Base-by-base conservation (phyloP, 805 yeast species). In the Ogataea parapolymorpha region DNA sequence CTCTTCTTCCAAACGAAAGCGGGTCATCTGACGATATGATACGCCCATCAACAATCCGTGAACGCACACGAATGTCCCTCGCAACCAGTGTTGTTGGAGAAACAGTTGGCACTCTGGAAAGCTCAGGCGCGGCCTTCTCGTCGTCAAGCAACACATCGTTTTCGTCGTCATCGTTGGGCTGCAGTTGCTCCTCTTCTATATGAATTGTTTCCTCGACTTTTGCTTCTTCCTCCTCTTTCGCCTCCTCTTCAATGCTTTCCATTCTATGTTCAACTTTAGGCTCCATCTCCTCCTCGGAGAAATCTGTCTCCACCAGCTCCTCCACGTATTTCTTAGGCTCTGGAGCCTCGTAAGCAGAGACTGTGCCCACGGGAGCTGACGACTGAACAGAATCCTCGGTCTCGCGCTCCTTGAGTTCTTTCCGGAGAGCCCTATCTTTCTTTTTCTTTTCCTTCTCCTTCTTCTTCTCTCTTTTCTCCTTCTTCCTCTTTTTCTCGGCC, bases 371-470 rank as follows among this genome's bases (percentile, higher is more conserved):
- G 1, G 9, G 22, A 4, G 7, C 20, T 20, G 9, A 9, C 22
- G 22, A 20, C 22, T 6, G 22, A 20, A 20, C 14, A 11, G 28
- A 13, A 10, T 8, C 13, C n/a, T 12, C 28, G 10, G 8, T 13
- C 28, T 12, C 32, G 5, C 18, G 17, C 27, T 22, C 12, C 24
- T n/a, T 22, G 39, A 16, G 16, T 10, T 15, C 26, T 16, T 29
- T 22, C 32, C 32, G 31, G 16, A 33, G 24, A 59, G 12, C 43
- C 56, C 6, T 51, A 61, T 2, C 55, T 65, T 12, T 54, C 61
- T 25, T 9, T 28, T n/a, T 53, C 66, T n/a, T 54, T 32, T 35
- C 35, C 26, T 17, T 5, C 20, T 35, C 29, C 26, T 22, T 29
- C 28, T 18, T 29, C 26, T 16, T 18, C 26, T 26, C 23, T 6